These are phyloP conservation scores for Zalaria obscura DNA, from an alignment of 2,329 filamentous ascomycete species.

Conservation along the genomic window DNA sequence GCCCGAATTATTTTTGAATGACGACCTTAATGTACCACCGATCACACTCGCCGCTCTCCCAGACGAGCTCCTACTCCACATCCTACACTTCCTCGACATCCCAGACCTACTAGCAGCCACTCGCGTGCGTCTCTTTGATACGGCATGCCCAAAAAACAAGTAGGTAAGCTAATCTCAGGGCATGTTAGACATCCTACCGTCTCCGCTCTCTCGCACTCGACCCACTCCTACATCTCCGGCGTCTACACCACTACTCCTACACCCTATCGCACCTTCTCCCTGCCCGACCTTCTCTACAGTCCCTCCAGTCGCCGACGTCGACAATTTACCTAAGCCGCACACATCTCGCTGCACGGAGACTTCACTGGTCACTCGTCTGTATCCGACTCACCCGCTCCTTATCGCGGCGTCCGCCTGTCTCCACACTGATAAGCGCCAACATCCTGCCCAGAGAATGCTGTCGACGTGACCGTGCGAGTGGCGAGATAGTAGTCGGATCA, in stretches of 20 bases:
- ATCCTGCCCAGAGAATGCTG: conserved; percentile 52
- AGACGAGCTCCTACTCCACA: conserved; percentile 29
- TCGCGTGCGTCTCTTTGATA: conserved; percentile 17
- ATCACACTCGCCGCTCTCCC: conserved; percentile 14
- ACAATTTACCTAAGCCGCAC: conserved; percentile 55
- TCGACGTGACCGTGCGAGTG: conserved; percentile 16
- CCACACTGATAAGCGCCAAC: conserved; percentile 46
- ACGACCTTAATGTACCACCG: too few species aligned
- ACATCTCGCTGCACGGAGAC: conserved; percentile 47
- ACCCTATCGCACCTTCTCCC: conserved; percentile 42
- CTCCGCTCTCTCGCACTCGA: conserved; percentile 48
- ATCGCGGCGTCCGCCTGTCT: conserved; percentile 43
- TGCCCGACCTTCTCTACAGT: conserved; percentile 43
- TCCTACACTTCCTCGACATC: conserved; percentile 31
- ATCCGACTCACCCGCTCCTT: conserved; percentile 52
- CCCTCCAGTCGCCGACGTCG: conserved; percentile 47
- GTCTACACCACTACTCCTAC: conserved; percentile 42
- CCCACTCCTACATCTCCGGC: conserved; percentile 50
- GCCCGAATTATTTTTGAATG: too few species aligned
- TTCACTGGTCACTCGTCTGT: conserved; percentile 49
- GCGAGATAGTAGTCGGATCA: conserved; percentile 16
- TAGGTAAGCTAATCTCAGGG: neutral
- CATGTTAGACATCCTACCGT: conserved; percentile 42
- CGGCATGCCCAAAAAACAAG: neutral
- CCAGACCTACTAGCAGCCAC: conserved; percentile 30